Base-by-base conservation (phyloP, 768 basidiomycete genomes). In the Chalciporus sphaerocephalus region DNA sequence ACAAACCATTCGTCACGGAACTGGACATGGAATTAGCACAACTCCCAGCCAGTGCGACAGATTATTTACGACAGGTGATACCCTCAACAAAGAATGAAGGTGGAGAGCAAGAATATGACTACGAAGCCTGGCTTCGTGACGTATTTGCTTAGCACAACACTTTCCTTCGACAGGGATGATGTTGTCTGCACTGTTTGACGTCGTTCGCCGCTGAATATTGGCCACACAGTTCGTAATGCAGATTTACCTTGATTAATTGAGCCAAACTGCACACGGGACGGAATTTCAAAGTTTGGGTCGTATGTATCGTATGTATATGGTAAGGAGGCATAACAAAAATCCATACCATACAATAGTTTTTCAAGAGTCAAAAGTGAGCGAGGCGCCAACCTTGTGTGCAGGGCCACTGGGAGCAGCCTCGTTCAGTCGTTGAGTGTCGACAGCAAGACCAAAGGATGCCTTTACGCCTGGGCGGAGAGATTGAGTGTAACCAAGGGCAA, bases 1-100 rank as follows among this genome's bases (percentile, higher is more conserved):
- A 92, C 61, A 97, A 97, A 80, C 84, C 87, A 13, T 93, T 85
- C 55, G 85, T 99, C 25, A 95, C 94, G 6, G 95, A 98, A 66
- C 70, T 96, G 25, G 95, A 99, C 61, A 76, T 99, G 58, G 80
- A 83, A 40, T 69, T 93, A 42, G 91, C 92, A 18, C 80, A 85
- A 48, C 73, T 99, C 15, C 87, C 95, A 3, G 70, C 73, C 7
- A 70, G 75, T 44, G 78, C 87, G 0, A 82, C 94, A 42, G 81
- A 86, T 12, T 97, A 93, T 65, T 72, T 98, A 51, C 78, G 80
- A 25, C 80, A 89, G 59, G 83, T 80, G 38, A 87, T 98, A 80
- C 92, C 94, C 1, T 69, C 63, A 38, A 64, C 57, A 16, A 55
- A 58, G 46, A 80, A 75, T 38, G 79, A 71, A 6, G 70, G 57